These are phyloP conservation scores for Phytophthora uliginosa DNA, from an alignment of 352 stramenopile genomes.

Conservation along the genomic window DNA sequence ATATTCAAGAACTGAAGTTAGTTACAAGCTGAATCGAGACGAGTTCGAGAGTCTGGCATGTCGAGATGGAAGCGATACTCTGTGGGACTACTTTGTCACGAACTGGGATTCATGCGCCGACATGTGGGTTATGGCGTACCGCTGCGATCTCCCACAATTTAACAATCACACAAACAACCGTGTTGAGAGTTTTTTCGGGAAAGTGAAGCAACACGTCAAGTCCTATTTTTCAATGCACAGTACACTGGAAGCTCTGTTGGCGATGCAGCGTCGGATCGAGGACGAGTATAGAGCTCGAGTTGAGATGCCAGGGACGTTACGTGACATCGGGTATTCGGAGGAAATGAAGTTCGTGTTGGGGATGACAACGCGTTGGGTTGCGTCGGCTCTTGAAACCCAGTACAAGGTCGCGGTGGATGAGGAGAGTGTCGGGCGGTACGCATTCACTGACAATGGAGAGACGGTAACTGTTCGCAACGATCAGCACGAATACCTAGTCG, in stretches of 20 bases:
- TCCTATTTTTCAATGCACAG: background rate
- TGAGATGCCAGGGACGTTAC: conserved; percentile 1
- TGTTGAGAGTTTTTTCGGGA: conserved; percentile 10
- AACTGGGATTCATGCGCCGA: conserved; percentile 6
- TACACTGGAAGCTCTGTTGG: background rate
- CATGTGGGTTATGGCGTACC: conserved; percentile 16
- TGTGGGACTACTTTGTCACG: conserved; percentile 3
- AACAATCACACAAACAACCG: conserved; percentile 8
- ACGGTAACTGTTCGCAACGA: background rate
- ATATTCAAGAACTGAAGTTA: too few relatives aligned
- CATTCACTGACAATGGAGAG: conserved; percentile 1
- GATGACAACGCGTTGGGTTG: conserved; percentile 13
- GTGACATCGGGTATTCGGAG: background rate
- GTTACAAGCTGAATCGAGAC: too few relatives aligned
- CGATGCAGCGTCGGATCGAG: background rate
- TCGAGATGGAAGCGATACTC: background rate
- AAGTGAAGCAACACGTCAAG: conserved; percentile 12
- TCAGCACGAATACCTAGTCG: conserved; percentile 1
- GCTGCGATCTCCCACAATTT: conserved; percentile 11
- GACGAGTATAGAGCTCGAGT: conserved; percentile 1
- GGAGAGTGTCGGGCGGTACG: background rate
- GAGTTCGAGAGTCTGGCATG: too few relatives aligned
- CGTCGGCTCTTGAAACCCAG: conserved; percentile 6
- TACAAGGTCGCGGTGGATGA: background rate
- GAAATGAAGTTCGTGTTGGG: conserved; percentile 9